phyloP scores from a whole-genome alignment of 768 basidiomycete species.

The Omphalotus guepiniiformis region DNA sequence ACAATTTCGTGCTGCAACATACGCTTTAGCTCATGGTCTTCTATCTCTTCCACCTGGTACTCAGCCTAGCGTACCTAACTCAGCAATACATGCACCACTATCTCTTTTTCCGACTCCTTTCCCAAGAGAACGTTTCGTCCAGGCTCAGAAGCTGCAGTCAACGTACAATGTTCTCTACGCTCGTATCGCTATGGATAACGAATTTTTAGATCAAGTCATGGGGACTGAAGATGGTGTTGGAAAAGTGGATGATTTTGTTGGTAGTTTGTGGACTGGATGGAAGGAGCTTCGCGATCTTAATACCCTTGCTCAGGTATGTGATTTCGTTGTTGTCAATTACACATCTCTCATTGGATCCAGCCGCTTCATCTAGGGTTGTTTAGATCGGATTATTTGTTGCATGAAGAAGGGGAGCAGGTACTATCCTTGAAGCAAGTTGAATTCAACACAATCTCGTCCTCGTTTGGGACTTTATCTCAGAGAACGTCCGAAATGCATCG shows the following conservation, averaged over 20 bases:
- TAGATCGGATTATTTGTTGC: conserved; percentile 91
- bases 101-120: conserved; percentile 86
- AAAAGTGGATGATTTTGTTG: conserved; percentile 82
- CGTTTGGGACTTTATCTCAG: conserved; percentile 80
- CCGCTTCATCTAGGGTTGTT: conserved; percentile 85
- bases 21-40: conserved; percentile 81
- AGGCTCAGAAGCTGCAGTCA: conserved; percentile 63
- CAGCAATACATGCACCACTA: conserved; percentile 89
- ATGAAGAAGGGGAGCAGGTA: conserved; percentile 39
- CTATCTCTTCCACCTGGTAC: conserved; percentile 59
- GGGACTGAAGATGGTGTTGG: conserved; percentile 74
- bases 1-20: conserved; percentile 67
- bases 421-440: conserved; percentile 86
- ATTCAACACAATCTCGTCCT: conserved; percentile 94
- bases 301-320: conserved; percentile 38
- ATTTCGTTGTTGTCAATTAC: conserved; percentile 2
- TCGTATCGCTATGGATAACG: conserved; percentile 70
- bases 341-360: conserved; percentile 31
- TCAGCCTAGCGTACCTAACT: conserved; percentile 50
- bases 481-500: conserved; percentile 68
- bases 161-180: conserved; percentile 86
- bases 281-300: conserved; percentile 66
- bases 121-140: conserved; percentile 65
- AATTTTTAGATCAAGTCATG: conserved; percentile 82
- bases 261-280: conserved; percentile 85